A percentile compares a stretch with the other conserved stretches of the same genome.
phyloP scores from a whole-genome alignment of 768 basidiomycete species.

The Infundibulicybe gibba region DNA sequence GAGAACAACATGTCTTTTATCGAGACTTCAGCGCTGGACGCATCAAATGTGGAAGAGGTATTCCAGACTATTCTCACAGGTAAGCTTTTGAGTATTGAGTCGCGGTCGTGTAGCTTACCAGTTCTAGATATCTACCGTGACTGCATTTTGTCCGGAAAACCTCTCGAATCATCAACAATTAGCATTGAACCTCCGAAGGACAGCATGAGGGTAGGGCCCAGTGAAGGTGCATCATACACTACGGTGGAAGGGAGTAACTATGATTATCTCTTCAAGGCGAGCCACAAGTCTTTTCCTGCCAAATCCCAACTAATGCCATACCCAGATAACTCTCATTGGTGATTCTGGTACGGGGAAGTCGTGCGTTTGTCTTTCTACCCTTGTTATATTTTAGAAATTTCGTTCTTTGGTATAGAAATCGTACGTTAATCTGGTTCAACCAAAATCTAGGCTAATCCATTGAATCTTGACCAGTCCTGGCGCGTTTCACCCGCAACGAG shows the following conservation, averaged over 20 bases:
- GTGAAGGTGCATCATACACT: too few relatives aligned
- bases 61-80: slow-evolving; percentile 97
- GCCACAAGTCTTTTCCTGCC: slow-evolving; percentile 10
- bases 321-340: slow-evolving; percentile 94
- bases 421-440: background rate
- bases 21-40: slow-evolving; percentile 99
- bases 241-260: slow-evolving; percentile 97
- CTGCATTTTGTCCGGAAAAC: too few relatives aligned
- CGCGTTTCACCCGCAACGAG: slow-evolving; percentile 98
- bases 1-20: slow-evolving; percentile 94
- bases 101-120: background rate
- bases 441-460: too few relatives aligned
- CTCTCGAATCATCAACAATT: too few relatives aligned
- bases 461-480: slow-evolving; percentile 67
- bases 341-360: slow-evolving; percentile 99
- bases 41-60: slow-evolving; percentile 95
- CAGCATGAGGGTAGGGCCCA: too few relatives aligned
- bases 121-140: too few relatives aligned
- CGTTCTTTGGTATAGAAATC: background rate
- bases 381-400: background rate
- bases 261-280: slow-evolving; percentile 98
- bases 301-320: slow-evolving; percentile 7
- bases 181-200: too few relatives aligned
- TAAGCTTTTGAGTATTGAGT: slow-evolving; percentile 28
- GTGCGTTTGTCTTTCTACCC: slow-evolving; percentile 52